Evolutionary conservation across 371 early-diverging fungal genomes (phyloP).

Genomic region (Massospora cicadina): DNA sequence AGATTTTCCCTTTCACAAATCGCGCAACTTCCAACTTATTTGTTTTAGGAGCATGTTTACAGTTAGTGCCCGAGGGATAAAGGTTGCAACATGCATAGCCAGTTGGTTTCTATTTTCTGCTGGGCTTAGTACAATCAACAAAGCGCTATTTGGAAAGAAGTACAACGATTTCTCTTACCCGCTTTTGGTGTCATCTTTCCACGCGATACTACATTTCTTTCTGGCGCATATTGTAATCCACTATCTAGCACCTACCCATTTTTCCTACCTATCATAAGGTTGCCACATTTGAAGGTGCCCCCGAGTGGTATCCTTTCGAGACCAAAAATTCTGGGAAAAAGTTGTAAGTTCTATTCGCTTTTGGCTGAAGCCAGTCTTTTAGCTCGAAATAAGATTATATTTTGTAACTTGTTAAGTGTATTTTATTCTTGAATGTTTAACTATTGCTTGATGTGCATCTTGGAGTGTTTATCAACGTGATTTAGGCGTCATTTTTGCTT

Average conservation of each 20-base stretch:
- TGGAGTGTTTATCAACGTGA: too few relatives aligned
- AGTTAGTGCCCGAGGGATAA: background rate
- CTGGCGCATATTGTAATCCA: background rate
- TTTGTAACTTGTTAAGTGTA: too few relatives aligned
- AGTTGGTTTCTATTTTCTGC: constrained; percentile 6
- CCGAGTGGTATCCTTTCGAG: background rate
- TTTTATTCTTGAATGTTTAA: too few relatives aligned
- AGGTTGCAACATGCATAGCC: background rate
- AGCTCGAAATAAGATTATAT: too few relatives aligned
- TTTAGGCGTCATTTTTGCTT: too few relatives aligned
- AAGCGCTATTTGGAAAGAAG: background rate
- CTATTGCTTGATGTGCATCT: too few relatives aligned
- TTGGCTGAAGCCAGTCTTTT: too few relatives aligned
- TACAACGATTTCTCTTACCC: constrained; percentile 7
- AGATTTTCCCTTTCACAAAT: background rate
- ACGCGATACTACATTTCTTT: constrained; percentile 3
- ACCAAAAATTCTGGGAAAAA: constrained; percentile 6
- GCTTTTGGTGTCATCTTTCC: constrained; percentile 4
- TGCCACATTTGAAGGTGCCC: background rate
- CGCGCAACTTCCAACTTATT: too few relatives aligned
- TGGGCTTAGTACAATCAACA: constrained; percentile 3
- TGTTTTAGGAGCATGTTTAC: background rate
- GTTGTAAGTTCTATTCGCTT: constrained; percentile 5
- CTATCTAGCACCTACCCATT: background rate
- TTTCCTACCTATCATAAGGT: background rate